Conservation (phyloP, 2,329 filamentous ascomycete species). For the Ophiostoma triangulosporum region DNA sequence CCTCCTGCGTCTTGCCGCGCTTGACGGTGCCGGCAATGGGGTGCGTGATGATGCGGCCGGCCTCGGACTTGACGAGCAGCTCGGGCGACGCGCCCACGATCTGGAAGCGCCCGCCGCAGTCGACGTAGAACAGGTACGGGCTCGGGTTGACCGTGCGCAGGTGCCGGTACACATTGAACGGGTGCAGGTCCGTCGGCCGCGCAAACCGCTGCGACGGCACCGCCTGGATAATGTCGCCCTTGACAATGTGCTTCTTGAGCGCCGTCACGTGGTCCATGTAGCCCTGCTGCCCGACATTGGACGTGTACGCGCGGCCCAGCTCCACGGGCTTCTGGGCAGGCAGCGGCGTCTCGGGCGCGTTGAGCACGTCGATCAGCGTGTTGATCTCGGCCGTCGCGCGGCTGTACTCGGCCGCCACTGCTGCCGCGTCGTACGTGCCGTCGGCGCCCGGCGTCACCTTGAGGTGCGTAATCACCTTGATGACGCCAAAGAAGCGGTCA, state of each 20-base stretch:
- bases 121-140: constrained; percentile 92
- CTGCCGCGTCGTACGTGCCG: constrained; percentile 9
- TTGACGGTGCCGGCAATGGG: constrained; percentile 94
- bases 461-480: constrained; percentile 89
- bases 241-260: constrained; percentile 81
- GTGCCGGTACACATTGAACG: constrained; percentile 96
- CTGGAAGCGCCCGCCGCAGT: constrained; percentile 81
- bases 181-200: constrained; percentile 77
- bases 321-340: constrained; percentile 63
- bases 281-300: constrained; percentile 78
- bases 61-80: constrained; percentile 81
- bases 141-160: constrained; percentile 95
- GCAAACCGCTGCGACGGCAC: constrained; percentile 91
- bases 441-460: constrained; percentile 30
- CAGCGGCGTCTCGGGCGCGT: constrained; percentile 60
- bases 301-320: constrained; percentile 66
- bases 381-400: constrained; percentile 51
- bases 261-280: constrained; percentile 81
- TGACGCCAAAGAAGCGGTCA: constrained; percentile 84
- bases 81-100: constrained; percentile 93
- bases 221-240: constrained; percentile 93
- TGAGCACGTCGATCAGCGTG: constrained; percentile 56
- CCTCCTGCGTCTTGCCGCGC: constrained; percentile 64
- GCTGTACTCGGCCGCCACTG: constrained; percentile 54
- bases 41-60: constrained; percentile 75